Evolutionary conservation across 1,284 basidiomycete genomes (phyloP), one percentile per base, ranked within the genome.

Genomic region (Takashimella tepidaria): DNA sequence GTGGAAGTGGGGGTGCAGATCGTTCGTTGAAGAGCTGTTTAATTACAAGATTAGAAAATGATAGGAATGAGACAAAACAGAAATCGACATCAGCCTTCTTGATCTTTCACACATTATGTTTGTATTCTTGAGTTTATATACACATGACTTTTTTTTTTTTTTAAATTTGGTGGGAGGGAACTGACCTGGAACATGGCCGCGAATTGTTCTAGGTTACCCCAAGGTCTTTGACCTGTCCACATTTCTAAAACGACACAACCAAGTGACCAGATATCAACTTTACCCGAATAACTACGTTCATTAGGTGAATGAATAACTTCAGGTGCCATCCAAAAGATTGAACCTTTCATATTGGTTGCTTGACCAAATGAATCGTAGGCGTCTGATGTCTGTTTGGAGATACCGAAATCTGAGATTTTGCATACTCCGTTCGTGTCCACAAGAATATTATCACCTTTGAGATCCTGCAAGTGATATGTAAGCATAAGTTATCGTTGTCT

Each of bases 281-380:
- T 98, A 64, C 88, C 91, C 63, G 89, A 92, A 74, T 98, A 98
- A 31, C 86, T 86, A 66, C 86, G 84, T 67, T 88, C 84, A 31
- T 86, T 84, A 22, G 59, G 52, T 8, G 64, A 60, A 44, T 66
- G 66, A 58, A 88, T 83, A 56, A 98, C 91, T 77, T 99, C 95
- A 1, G 95, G 96, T 5, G 96, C 95, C 95, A 98, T 99, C 90
- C 96, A 99, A 74, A 97, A 98, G 46, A 98, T 88, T 16, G 91
- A 93, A 19, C 96, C 96, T 75, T 92, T 89, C 86, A 99, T 89
- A 47, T 89, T 88, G 2, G 91, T 93, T 54, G 82, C 86, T 50
- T 65, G 59, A 23, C 83, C 87, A 54, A 83, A 81, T 57, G 88
- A 87, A 63, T 86, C 85, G 66, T 92, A 85, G 57, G 93, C 88